phyloP scores from a whole-genome alignment of 2,329 filamentous ascomycete genomes.

The Trichoderma oligosporum region DNA sequence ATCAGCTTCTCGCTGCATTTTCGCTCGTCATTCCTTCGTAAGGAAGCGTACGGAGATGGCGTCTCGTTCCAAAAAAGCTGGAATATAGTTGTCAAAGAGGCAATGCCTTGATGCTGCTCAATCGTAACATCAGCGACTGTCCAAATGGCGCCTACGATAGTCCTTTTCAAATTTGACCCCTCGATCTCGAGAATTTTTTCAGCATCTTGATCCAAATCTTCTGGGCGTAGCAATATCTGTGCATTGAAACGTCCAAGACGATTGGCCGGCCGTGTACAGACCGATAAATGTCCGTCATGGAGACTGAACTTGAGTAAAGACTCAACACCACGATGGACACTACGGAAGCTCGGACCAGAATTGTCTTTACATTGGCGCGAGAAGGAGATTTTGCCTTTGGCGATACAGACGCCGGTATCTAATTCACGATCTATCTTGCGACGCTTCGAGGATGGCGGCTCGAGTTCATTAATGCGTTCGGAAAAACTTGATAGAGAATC shows the following conservation, averaged over 20 bases:
- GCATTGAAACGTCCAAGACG: constrained; percentile 15
- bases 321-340: constrained; percentile 23
- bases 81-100: constrained; percentile 33
- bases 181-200: constrained; percentile 23
- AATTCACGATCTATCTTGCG: constrained; percentile 27
- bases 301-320: constrained; percentile 24
- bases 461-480: not conserved
- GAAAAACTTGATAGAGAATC: not conserved
- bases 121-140: constrained; percentile 31
- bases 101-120: constrained; percentile 26
- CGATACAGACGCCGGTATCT: constrained; percentile 26
- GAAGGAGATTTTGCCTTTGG: constrained; percentile 27
- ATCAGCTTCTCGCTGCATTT: constrained; percentile 36
- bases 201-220: constrained; percentile 24
- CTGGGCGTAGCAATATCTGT: constrained; percentile 25
- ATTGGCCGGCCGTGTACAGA: constrained; percentile 22
- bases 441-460: constrained; percentile 30
- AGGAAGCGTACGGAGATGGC: constrained; percentile 28
- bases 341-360: constrained; percentile 1
- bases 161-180: constrained; percentile 20
- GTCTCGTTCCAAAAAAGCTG: constrained; percentile 44
- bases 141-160: constrained; percentile 36
- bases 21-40: constrained; percentile 33
- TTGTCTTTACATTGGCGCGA: constrained; percentile 26
- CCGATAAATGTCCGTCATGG: constrained; percentile 19